Evolutionary conservation across 331 rosid genomes (phyloP), one percentile per base, ranked within the genome.

Genomic region (Malus hybrid): DNA sequence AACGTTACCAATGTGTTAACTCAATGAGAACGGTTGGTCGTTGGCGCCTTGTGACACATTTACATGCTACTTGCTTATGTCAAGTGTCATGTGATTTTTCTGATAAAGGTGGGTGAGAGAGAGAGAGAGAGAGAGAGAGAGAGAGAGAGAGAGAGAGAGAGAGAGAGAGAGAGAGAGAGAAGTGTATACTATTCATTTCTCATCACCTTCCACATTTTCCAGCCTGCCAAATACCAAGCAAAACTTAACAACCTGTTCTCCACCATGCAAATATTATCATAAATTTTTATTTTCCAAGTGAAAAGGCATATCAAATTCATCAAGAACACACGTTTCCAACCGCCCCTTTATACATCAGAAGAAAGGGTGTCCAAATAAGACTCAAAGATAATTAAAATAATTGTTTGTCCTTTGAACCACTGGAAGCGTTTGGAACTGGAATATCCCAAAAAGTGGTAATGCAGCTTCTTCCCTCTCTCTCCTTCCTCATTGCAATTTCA

Each of bases 201-300:
- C 77, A 73, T 2, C 31, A 9, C n/a, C 14, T 62, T 27, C 70
- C 46, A 18, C 50, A n/a, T 62, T 46, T 74, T 74, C 70, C 50
- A 29, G 48, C 50, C 15, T 14, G 31, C 46, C 34, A 3, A 16
- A 65, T 33, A 5, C 0, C 5, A 7, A 29, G 8, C 10, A 52
- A 54, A 54, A 15, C 14, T 66, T 24, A 73, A 24, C 34, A 16
- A 15, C 55, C 36, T 7, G 20, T 39, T 9, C 54, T 20, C 62
- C 39, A n/a, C 79, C 79, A 36, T 32, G 55, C 67, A 76, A 48
- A 24, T 36, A 34, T 33, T 24, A 76, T 74, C 33, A 74, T 46
- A 16, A 3, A 11, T 62, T 44, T 46, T 29, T 8, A 24, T 10
- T 24, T 18, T 46, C 3, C 6, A 6, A 18, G 10, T 5, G 8